These are phyloP conservation scores for Taxawa tesnikishii DNA, from an alignment of 2,329 filamentous ascomycete genomes.

Conservation along the genomic window DNA sequence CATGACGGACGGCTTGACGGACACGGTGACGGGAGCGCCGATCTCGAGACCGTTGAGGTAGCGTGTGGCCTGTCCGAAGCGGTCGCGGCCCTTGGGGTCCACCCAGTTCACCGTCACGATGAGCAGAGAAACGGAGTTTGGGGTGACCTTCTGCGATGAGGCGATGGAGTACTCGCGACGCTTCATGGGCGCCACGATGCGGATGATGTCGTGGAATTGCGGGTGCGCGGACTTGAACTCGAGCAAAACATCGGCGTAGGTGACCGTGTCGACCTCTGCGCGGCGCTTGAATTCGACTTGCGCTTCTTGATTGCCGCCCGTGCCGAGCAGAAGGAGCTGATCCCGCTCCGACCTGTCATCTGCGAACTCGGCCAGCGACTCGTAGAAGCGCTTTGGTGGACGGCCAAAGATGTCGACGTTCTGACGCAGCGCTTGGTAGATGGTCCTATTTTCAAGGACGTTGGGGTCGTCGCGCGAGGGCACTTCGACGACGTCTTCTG, in stretches of 20 bases:
- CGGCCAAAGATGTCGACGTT: slow-evolving; percentile 96
- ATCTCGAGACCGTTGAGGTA: slow-evolving; percentile 69
- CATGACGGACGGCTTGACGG: slow-evolving; percentile 97
- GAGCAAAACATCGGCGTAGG: slow-evolving; percentile 78
- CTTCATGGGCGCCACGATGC: slow-evolving; percentile 84
- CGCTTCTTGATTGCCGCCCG: slow-evolving; percentile 51
- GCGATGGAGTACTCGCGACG: slow-evolving; percentile 98
- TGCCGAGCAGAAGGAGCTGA: slow-evolving; percentile 62
- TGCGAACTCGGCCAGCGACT: slow-evolving; percentile 76
- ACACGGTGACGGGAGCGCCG: slow-evolving; percentile 74
- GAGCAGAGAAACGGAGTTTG: slow-evolving; percentile 81
- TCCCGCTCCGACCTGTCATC: slow-evolving; percentile 71
- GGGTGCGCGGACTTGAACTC: slow-evolving; percentile 87
- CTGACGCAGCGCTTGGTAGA: slow-evolving; percentile 82
- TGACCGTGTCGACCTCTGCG: slow-evolving; percentile 80
- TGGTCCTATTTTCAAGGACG: slow-evolving; percentile 74
- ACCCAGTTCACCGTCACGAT: slow-evolving; percentile 97
- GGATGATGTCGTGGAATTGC: slow-evolving; percentile 73
- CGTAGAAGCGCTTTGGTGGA: slow-evolving; percentile 96
- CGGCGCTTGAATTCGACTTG: slow-evolving; percentile 86
- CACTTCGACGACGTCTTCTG: slow-evolving; percentile 79
- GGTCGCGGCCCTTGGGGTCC: slow-evolving; percentile 73
- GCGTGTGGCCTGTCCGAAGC: slow-evolving; percentile 84
- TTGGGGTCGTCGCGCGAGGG: slow-evolving; percentile 66
- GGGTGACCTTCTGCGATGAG: slow-evolving; percentile 88